These are phyloP conservation scores for Davidsoniella neocaledoniae DNA, from an alignment of 2,329 filamentous ascomycete genomes.

Conservation along the genomic window DNA sequence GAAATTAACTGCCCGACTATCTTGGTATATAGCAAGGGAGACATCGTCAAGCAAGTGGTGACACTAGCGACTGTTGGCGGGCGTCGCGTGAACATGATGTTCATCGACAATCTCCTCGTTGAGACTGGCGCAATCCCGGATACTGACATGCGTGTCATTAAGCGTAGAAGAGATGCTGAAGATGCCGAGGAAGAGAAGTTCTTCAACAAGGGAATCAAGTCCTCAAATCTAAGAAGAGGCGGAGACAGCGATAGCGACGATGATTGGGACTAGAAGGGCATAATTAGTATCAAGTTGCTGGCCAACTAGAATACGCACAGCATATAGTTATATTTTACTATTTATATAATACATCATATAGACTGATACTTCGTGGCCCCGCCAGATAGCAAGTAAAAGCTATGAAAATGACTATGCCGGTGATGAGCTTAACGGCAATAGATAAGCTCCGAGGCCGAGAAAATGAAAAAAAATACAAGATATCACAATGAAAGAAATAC, in stretches of 20 bases:
- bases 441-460: not conserved
- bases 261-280: constrained; percentile 39
- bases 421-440: too few species aligned
- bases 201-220: constrained; percentile 31
- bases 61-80: constrained; percentile 69
- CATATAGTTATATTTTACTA: not conserved
- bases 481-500: not conserved
- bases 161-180: constrained; percentile 41
- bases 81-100: constrained; percentile 48
- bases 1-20: constrained; percentile 92
- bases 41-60: constrained; percentile 85
- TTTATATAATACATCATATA: constrained; percentile 8
- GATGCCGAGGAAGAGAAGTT: constrained; percentile 43
- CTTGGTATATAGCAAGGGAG: constrained; percentile 76
- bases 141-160: constrained; percentile 60
- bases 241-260: constrained; percentile 34
- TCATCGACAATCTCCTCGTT: constrained; percentile 68
- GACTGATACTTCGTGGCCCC: not conserved
- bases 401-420: too few species aligned
- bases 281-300: constrained; percentile 1
- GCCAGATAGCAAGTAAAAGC: too few species aligned
- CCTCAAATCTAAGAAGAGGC: constrained; percentile 30
- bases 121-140: constrained; percentile 65
- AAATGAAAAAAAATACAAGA: not conserved
- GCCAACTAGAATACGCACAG: constrained; percentile 1